A percentile compares a stretch with the other conserved stretches of the same genome.
These are phyloP conservation scores for Penicillium sp. DNA, from an alignment of 2,329 filamentous ascomycete species.

Conservation along the genomic window DNA sequence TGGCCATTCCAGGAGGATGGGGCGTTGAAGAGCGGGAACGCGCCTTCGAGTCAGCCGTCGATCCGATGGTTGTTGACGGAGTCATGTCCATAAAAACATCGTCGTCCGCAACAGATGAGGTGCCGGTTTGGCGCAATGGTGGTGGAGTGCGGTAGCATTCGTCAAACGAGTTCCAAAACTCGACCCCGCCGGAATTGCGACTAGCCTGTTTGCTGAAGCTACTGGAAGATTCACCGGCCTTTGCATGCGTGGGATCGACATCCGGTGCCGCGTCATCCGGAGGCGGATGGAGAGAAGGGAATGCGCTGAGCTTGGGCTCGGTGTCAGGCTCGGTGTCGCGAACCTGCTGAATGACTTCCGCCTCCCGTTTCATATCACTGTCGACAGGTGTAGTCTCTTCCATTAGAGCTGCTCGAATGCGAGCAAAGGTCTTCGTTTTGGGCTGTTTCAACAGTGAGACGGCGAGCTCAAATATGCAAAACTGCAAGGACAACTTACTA, in stretches of 20 bases:
- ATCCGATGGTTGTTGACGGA: constrained; percentile 31
- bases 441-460: constrained; percentile 53
- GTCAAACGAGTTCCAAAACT: constrained; percentile 77
- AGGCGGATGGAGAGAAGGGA: constrained; percentile 51
- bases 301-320: constrained; percentile 36
- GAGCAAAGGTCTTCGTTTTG: constrained; percentile 92
- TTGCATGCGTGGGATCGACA: constrained; percentile 20
- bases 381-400: constrained; percentile 88
- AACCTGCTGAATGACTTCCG: constrained; percentile 92
- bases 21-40: constrained; percentile 41
- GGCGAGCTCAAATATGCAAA: background rate
- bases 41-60: constrained; percentile 30
- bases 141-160: constrained; percentile 64
- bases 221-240: constrained; percentile 52
- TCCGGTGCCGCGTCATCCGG: constrained; percentile 6
- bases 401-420: constrained; percentile 80
- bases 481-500: constrained; percentile 54
- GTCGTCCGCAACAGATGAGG: constrained; percentile 46
- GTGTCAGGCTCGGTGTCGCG: constrained; percentile 73
- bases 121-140: constrained; percentile 54
- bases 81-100: constrained; percentile 41
- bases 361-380: constrained; percentile 81
- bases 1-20: constrained; percentile 45
- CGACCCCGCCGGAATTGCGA: constrained; percentile 65
- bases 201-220: constrained; percentile 72